Evolutionary conservation across 441 rosid genomes (phyloP), one percentile per base, ranked within the genome.

Genomic region (Iberis amara): DNA sequence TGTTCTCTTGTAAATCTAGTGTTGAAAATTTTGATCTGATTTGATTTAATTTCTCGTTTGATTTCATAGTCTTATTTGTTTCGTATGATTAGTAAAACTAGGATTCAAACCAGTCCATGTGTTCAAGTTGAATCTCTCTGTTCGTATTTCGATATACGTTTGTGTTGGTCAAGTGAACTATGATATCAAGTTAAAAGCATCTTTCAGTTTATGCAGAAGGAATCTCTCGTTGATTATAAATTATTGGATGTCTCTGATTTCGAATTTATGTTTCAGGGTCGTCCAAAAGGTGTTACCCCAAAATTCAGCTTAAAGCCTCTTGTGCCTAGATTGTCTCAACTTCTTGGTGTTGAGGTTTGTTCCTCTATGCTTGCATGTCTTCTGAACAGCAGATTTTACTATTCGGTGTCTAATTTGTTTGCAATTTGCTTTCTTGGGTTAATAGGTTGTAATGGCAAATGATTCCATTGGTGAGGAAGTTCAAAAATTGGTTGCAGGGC

Each of bases 231-330:
- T 3, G 30, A 43, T 27, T 1, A 3, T 18, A 18, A 18, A 18
- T 18, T 38, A 11, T 8, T 43, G 26, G 18, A 43, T 45, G 38
- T 55, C 5, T 61, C 58, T 47, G 31, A 58, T 63, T 30, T 31
- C 12, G 39, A 52, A 58, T n/a, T 33, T 66, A 59, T 55, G 52
- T 77, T 75, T 47, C 82, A 92, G 99, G 99, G 99, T 5, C 91
- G 99, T 11, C 97, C 99, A 0, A 92, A 89, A 79, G 99, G 99
- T 65, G 90, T 86, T 15, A 89, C 96, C 2, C 96, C 97, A n/a
- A 92, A 92, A 50, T 89, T 67, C 82, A 92, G 99, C 68, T 75
- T 92, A 76, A 80, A 78, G 78, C 99, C 99, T 68, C 92, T 92
- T 40, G 96, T 84, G 35, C 96, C 92, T 0, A 81, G 98, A 61